Base-by-base conservation (phyloP, 768 basidiomycete species). In the Suillus bovinus region DNA sequence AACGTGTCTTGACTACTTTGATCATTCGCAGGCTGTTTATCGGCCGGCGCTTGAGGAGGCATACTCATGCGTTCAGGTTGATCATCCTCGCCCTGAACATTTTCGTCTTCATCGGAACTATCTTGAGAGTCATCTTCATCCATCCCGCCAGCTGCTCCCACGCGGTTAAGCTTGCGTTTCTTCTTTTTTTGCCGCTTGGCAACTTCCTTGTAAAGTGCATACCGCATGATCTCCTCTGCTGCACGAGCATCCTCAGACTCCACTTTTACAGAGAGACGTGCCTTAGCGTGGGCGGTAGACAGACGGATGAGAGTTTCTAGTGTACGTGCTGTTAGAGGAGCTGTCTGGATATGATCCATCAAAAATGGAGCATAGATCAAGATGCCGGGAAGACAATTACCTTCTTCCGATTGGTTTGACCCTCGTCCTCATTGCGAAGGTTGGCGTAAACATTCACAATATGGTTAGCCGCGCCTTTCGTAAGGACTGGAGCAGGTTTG, bases 271-370 rank as follows among this genome's bases (percentile, higher is more conserved):
- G 95, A 96, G 10, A 99, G 82, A 22, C 96, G 88, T 17, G 94
- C 87, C 76, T 99, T 99, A 50, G 97, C 97, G 76, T 99, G 97
- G 1, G 97, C 97, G 20, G 96, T 99, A 5, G 97, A 87, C 10
- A 99, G 84, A 81, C 97, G 97, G 75, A 99, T 99, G 54, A 99
- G 84, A 0, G 97, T 99, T 77, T 99, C 97, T 63, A 99, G 87
- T 4, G 97, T 97, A 84, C 97, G 96, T 22, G 97, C 96, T 3
- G 97, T 99, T 68, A 99, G 79, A 11, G 97, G 97, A 5, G 96
- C 92, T 5, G 97, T 99, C 96, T 99, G 68, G 58, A 60, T 65
- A 49, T 62, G 58, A 67, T 70, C 46, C 59, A 53, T 65, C 4
- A 60, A 60, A 56, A 61, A 42, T 59, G 29, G 20, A 47, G 31